Percentiles rank a stretch among this genome's conserved stretches.
Conservation (phyloP, 164 flowering plant species). For the Pachysandra terminalis region DNA sequence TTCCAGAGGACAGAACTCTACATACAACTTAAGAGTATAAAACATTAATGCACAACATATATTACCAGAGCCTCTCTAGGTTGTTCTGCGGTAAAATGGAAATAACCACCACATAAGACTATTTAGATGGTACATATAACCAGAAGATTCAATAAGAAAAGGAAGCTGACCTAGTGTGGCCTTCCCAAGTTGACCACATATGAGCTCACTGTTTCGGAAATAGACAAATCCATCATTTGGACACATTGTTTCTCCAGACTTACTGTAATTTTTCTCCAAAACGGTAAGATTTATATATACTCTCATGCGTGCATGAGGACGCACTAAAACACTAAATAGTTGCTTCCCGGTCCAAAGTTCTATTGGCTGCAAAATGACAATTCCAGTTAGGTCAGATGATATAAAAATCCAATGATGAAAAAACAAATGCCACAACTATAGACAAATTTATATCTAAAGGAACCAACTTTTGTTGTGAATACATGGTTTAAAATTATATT, state of each 20-base stretch:
- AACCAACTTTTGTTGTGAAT: too few species aligned
- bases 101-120: not conserved
- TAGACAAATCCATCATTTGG: slow-evolving; percentile 92
- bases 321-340: slow-evolving; percentile 72
- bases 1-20: too few species aligned
- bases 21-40: too few species aligned
- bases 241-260: slow-evolving; percentile 69
- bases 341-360: slow-evolving; percentile 99
- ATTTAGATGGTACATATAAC: not conserved
- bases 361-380: slow-evolving; percentile 62
- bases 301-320: slow-evolving; percentile 71
- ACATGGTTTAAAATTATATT: too few species aligned
- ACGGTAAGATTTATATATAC: slow-evolving; percentile 79
- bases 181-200: slow-evolving; percentile 92
- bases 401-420: slow-evolving; percentile 3
- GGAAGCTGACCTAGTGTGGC: slow-evolving; percentile 78
- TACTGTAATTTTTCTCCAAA: slow-evolving; percentile 59
- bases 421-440: not conserved
- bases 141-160: slow-evolving; percentile 1
- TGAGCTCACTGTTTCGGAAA: slow-evolving; percentile 87
- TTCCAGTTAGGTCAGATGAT: slow-evolving; percentile 2
- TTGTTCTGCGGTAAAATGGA: not conserved
- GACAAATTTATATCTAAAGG: too few species aligned
- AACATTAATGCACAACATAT: too few species aligned
- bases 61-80: not conserved